A percentile compares a stretch with the other conserved stretches of the same genome.
Evolutionary conservation across 805 yeast species (phyloP).

Genomic region (Wickerhamomyces chambardii): DNA sequence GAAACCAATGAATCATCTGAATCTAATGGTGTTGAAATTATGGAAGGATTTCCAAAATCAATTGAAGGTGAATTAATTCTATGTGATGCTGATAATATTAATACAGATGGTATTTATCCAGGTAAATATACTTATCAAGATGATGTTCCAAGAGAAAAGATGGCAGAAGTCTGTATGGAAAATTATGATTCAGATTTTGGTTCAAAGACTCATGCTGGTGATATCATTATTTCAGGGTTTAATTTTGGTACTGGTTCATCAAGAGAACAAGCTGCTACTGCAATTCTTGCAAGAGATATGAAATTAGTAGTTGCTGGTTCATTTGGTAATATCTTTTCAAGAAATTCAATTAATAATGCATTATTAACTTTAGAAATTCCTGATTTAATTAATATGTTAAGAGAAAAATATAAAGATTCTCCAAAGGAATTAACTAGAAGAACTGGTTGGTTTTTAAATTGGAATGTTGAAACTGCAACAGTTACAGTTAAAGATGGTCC

Average conservation of each 20-base stretch:
- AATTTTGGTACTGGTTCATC: slow-evolving; percentile 99
- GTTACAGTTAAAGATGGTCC: slow-evolving; percentile 69
- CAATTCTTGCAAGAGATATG: slow-evolving; percentile 89
- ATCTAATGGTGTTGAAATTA: slow-evolving; percentile 53
- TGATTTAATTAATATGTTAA: slow-evolving; percentile 63
- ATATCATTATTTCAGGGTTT: slow-evolving; percentile 85
- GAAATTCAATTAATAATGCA: slow-evolving; percentile 96
- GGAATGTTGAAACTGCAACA: slow-evolving; percentile 85
- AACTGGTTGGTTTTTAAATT: slow-evolving; percentile 86
- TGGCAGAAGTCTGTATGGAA: slow-evolving; percentile 99
- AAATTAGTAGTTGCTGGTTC: slow-evolving; percentile 93
- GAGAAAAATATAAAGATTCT: slow-evolving; percentile 50
- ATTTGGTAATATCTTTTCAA: slow-evolving; percentile 91
- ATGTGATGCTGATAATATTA: slow-evolving; percentile 95
- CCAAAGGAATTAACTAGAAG: slow-evolving; percentile 78
- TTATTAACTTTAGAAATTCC: slow-evolving; percentile 91
- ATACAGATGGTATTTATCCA: slow-evolving; percentile 98
- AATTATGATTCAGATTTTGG: slow-evolving; percentile 91
- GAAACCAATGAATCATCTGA: slow-evolving; percentile 20
- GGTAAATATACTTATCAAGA: slow-evolving; percentile 99
- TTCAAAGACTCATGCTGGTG: slow-evolving; percentile 73
- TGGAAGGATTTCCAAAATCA: slow-evolving; percentile 85
- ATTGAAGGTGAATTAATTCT: slow-evolving; percentile 88
- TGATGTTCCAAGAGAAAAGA: slow-evolving; percentile 86
- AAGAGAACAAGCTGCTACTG: slow-evolving; percentile 99